Conservation (phyloP, 306 rosid genomes). For the Fragaria ananassa region DNA sequence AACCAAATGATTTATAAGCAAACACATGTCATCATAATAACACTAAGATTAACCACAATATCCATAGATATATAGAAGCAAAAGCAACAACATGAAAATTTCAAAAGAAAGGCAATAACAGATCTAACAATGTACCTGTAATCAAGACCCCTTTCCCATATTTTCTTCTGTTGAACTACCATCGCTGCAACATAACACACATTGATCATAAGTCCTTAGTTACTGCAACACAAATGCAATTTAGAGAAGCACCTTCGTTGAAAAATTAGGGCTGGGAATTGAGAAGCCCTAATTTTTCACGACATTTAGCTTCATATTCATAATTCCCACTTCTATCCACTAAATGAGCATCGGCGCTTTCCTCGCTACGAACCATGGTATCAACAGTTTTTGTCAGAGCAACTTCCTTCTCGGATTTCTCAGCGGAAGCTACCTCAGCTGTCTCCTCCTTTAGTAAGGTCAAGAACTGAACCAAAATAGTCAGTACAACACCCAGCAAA, state of each 20-base stretch:
- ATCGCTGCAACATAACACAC: too few species aligned
- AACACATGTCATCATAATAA: neutral
- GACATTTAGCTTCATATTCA: slow-evolving; percentile 17
- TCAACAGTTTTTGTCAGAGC: slow-evolving; percentile 28
- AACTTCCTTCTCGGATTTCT: slow-evolving; percentile 16
- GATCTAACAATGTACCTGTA: slow-evolving; percentile 28
- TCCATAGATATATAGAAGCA: slow-evolving; percentile 3
- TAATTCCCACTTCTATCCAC: neutral
- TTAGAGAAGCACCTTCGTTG: too few species aligned
- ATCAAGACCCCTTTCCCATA: too few species aligned
- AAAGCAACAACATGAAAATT: neutral
- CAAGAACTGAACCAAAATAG: slow-evolving; percentile 19
- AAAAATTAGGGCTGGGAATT: too few species aligned
- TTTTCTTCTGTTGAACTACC: too few species aligned
- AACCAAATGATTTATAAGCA: neutral
- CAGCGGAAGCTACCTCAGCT: too few species aligned
- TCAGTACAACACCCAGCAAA: neutral
- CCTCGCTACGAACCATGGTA: slow-evolving; percentile 23
- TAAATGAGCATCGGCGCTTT: neutral
- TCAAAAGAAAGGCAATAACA: neutral
- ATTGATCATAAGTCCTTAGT: too few species aligned
- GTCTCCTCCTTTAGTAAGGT: slow-evolving; percentile 18
- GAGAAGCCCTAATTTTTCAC: neutral
- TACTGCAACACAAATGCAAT: too few species aligned
- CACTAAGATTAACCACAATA: neutral